Conservation (phyloP, 2,329 filamentous ascomycete species). For the Penicillium polonicum region DNA sequence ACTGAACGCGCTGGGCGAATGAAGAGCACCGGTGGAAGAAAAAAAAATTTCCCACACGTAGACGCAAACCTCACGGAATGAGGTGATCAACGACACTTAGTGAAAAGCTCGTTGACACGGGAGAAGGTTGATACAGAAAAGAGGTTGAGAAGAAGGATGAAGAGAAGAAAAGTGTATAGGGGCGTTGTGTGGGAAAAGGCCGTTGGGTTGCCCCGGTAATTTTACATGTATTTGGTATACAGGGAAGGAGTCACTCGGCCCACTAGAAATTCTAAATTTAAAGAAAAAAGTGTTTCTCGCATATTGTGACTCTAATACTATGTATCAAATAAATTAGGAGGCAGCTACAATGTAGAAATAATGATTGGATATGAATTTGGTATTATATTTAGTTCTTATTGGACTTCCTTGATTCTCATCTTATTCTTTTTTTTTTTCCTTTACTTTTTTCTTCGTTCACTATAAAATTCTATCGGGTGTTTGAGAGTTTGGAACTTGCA, state of each 20-base stretch:
- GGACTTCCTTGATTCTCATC: background rate
- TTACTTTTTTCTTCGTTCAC: background rate
- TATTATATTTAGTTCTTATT: background rate
- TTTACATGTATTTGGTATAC: slow-evolving; percentile 11
- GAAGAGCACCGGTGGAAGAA: slow-evolving; percentile 12
- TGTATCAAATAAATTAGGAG: background rate
- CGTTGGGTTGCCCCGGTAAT: slow-evolving; percentile 14
- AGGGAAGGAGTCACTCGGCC: background rate
- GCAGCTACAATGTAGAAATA: background rate
- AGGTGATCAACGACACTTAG: slow-evolving; percentile 50
- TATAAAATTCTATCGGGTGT: background rate
- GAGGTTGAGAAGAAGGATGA: slow-evolving; percentile 20
- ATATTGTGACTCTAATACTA: background rate
- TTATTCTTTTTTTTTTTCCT: background rate
- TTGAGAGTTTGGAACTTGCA: background rate
- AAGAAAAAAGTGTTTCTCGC: background rate
- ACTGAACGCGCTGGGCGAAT: slow-evolving; percentile 7
- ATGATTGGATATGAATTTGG: background rate
- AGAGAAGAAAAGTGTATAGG: slow-evolving; percentile 20
- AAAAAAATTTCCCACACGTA: slow-evolving; percentile 26
- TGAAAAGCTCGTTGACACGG: slow-evolving; percentile 50
- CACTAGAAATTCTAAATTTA: slow-evolving; percentile 7
- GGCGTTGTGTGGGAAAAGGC: slow-evolving; percentile 53
- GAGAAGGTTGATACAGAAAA: slow-evolving; percentile 21
- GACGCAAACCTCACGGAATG: slow-evolving; percentile 28